A percentile compares a stretch with the other conserved stretches of the same genome.
phyloP scores from a whole-genome alignment of 768 basidiomycete species.

The Phlebiopsis gigantea region DNA sequence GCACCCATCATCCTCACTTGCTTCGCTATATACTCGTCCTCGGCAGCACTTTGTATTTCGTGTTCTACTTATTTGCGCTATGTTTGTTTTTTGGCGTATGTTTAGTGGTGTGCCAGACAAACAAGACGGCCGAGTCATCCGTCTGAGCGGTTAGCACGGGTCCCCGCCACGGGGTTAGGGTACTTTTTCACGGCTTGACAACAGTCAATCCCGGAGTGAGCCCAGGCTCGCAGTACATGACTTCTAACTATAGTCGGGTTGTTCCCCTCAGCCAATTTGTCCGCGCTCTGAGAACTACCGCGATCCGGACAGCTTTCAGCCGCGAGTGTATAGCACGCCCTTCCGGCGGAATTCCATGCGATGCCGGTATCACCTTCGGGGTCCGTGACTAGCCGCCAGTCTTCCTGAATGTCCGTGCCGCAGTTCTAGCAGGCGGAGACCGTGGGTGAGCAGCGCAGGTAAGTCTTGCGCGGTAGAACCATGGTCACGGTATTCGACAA shows the following conservation, averaged over 20 bases:
- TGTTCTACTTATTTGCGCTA: background rate
- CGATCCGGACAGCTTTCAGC: background rate
- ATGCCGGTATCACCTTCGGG: background rate
- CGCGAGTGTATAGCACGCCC: background rate
- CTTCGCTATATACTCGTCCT: background rate
- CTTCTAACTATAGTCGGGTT: too few relatives aligned
- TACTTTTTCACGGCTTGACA: background rate
- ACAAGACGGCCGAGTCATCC: background rate
- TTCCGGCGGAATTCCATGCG: background rate
- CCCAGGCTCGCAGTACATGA: background rate
- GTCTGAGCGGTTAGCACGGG: background rate
- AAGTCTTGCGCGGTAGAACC: too few relatives aligned
- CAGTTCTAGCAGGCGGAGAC: too few relatives aligned
- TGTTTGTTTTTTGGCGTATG: background rate
- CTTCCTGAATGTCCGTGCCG: background rate
- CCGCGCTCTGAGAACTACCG: background rate
- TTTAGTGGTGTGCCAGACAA: background rate
- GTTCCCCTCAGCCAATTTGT: background rate
- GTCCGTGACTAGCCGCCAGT: background rate
- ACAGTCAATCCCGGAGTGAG: background rate
- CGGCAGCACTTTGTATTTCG: background rate
- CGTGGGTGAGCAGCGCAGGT: too few relatives aligned
- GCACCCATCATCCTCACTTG: background rate
- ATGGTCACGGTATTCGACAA: too few relatives aligned
- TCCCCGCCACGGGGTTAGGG: background rate